Evolutionary conservation across 2,329 filamentous ascomycete genomes (phyloP).

Genomic region (Phaeosphaeriaceae sp.): DNA sequence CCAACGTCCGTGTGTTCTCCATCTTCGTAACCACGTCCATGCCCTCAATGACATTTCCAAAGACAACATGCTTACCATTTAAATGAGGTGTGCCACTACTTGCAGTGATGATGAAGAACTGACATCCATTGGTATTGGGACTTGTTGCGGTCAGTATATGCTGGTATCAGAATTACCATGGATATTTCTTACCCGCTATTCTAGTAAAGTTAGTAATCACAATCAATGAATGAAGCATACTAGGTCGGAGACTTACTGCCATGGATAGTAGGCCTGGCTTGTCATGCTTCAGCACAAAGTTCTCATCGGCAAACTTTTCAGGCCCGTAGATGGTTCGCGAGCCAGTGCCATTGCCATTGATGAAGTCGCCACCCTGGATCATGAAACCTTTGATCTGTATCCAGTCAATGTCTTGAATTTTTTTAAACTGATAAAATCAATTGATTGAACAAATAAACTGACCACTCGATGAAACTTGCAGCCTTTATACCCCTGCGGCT

Average conservation of each 20-base stretch:
- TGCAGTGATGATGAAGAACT: conserved; percentile 96
- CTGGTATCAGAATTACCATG: background rate
- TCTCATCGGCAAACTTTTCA: conserved; percentile 87
- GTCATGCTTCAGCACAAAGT: conserved; percentile 81
- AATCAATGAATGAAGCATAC: too few relatives aligned
- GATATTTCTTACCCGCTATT: conserved; percentile 12
- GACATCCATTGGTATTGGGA: conserved; percentile 89
- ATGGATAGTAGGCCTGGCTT: conserved; percentile 83
- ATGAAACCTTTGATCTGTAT: conserved; percentile 90
- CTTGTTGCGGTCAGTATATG: conserved; percentile 73
- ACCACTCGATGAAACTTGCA: conserved; percentile 94
- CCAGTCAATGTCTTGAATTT: conserved; percentile 20
- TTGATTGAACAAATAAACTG: conserved; percentile 45
- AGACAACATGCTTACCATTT: conserved; percentile 93
- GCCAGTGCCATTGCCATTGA: conserved; percentile 91
- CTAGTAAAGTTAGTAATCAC: too few relatives aligned
- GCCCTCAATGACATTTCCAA: conserved; percentile 86
- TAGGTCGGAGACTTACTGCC: conserved; percentile 72
- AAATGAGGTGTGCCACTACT: conserved; percentile 76
- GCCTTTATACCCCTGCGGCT: conserved; percentile 91
- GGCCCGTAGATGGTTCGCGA: conserved; percentile 87
- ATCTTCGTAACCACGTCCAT: conserved; percentile 93
- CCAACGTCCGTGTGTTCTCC: conserved; percentile 77
- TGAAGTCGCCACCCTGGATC: conserved; percentile 96
- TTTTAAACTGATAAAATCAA: background rate